These are phyloP conservation scores for Hyaloscypha bicolor DNA, from an alignment of 495 filamentous ascomycete genomes.

Conservation along the genomic window DNA sequence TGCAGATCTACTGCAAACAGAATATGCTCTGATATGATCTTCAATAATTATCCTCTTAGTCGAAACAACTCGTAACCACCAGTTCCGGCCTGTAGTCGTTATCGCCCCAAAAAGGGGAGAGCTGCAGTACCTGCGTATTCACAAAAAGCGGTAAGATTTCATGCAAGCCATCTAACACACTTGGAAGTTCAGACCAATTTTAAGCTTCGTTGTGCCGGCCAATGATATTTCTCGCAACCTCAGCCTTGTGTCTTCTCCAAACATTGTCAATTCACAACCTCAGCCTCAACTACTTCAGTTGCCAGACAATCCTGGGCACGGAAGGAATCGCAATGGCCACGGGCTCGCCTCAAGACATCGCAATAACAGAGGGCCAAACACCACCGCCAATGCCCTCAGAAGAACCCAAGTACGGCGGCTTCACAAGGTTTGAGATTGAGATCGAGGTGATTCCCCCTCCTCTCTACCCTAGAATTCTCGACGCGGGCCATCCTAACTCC, in stretches of 20 bases:
- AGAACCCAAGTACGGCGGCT: constrained; percentile 62
- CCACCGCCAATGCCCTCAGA: constrained; percentile 29
- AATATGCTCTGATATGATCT: background rate
- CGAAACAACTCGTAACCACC: background rate
- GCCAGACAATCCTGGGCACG: background rate
- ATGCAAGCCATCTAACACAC: constrained; percentile 13
- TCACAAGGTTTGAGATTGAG: constrained; percentile 73
- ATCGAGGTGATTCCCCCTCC: constrained; percentile 55
- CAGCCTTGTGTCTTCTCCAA: constrained; percentile 20
- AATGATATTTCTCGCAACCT: background rate
- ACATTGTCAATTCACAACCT: constrained; percentile 1
- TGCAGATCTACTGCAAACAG: background rate
- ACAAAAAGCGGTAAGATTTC: background rate
- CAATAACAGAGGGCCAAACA: constrained; percentile 32
- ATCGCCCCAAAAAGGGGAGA: background rate
- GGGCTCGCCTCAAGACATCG: constrained; percentile 24
- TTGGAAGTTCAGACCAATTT: background rate
- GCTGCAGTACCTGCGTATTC: constrained; percentile 12
- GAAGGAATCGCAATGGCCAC: constrained; percentile 15
- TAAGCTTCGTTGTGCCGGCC: constrained; percentile 6
- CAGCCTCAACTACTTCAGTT: constrained; percentile 6
- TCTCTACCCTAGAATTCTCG: background rate
- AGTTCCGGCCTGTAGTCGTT: background rate
- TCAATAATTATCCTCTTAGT: background rate
- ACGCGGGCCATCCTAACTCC: constrained; percentile 15